These are phyloP conservation scores for Salix viminalis DNA, from an alignment of 345 rosid genomes.

Conservation along the genomic window DNA sequence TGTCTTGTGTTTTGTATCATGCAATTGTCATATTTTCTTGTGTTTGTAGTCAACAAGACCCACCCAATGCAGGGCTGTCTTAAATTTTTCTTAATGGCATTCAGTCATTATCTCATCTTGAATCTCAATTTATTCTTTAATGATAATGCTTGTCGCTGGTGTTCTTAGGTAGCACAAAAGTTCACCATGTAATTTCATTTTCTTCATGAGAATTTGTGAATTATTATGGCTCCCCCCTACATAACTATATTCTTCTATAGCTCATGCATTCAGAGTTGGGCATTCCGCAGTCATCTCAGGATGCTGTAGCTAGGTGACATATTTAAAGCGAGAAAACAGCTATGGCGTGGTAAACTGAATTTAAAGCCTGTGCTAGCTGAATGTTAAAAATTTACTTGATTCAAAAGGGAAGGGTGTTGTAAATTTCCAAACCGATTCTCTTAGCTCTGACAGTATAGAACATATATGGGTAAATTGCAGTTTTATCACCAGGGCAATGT, in stretches of 20 bases:
- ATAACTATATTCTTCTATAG: neutral
- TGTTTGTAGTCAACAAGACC: neutral
- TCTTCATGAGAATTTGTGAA: neutral
- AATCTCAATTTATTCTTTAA: neutral
- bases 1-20: neutral
- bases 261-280: neutral
- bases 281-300: neutral
- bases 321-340: neutral
- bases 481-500: neutral
- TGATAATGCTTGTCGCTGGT: neutral
- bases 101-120: neutral
- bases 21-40: neutral
- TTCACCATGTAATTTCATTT: neutral
- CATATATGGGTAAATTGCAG: neutral
- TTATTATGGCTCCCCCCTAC: neutral
- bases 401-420: neutral
- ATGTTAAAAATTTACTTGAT: neutral
- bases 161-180: neutral
- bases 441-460: neutral
- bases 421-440: neutral
- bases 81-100: neutral
- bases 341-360: neutral
- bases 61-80: neutral
- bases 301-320: neutral
- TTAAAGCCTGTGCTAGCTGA: neutral